These are phyloP conservation scores for Neurospora discreta DNA, from an alignment of 495 filamentous ascomycete genomes.

Conservation along the genomic window DNA sequence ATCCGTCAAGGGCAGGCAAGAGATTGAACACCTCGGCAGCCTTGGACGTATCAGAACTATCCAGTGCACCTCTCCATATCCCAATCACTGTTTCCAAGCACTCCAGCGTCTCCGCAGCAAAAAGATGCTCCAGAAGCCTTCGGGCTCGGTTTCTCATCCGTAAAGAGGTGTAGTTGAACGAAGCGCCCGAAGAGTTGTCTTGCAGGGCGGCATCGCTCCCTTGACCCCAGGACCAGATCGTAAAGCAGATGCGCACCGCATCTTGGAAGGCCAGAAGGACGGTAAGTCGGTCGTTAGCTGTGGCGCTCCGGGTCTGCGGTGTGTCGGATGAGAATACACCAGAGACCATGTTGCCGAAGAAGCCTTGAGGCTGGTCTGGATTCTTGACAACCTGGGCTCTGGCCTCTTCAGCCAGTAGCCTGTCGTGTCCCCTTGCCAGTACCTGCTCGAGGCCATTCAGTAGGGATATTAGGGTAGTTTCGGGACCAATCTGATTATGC, in stretches of 20 bases:
- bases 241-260: slow-evolving; percentile 79
- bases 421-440: slow-evolving; percentile 78
- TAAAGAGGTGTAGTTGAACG: slow-evolving; percentile 79
- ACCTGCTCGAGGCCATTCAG: slow-evolving; percentile 85
- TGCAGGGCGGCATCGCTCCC: slow-evolving; percentile 42
- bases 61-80: slow-evolving; percentile 52
- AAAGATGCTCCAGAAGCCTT: slow-evolving; percentile 82
- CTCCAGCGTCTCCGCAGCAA: slow-evolving; percentile 87
- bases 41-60: slow-evolving; percentile 22
- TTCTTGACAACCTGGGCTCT: slow-evolving; percentile 56
- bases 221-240: slow-evolving; percentile 89
- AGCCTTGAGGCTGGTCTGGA: slow-evolving; percentile 77
- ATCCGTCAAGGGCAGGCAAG: slow-evolving; percentile 83
- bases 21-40: slow-evolving; percentile 59
- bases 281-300: slow-evolving; percentile 87
- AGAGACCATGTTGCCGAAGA: slow-evolving; percentile 95
- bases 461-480: slow-evolving; percentile 61
- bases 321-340: slow-evolving; percentile 78
- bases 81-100: slow-evolving; percentile 84
- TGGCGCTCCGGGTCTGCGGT: slow-evolving; percentile 58
- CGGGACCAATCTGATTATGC: slow-evolving; percentile 35
- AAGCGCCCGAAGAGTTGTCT: slow-evolving; percentile 63
- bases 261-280: slow-evolving; percentile 96
- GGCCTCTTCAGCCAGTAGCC: slow-evolving; percentile 63
- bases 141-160: slow-evolving; percentile 82